Evolutionary conservation across 108 stramenopile species (phyloP), one percentile per base, ranked within the genome.

Genomic region (Stephanodiscus minutulus): DNA sequence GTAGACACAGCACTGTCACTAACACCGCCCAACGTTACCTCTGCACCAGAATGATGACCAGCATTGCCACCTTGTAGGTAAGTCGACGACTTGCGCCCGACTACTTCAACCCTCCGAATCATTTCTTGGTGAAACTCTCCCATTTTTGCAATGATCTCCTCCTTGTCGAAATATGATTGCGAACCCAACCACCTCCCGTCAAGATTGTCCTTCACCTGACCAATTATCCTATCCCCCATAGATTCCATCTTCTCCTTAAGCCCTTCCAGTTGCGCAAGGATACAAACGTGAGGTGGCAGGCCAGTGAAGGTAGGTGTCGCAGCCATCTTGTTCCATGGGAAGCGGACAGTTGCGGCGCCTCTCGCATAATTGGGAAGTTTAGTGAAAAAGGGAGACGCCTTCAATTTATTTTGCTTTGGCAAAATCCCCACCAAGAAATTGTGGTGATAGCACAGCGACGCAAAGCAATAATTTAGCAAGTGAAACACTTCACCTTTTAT

Each of bases 241-340:
- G 20, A 13, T 17, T 36, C 21, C 15, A 69, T 1, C 33, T 29
- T 20, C n/a, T 52, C 4, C 53, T 63, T 31, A 35, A 72, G 29
- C 20, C 13, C 11, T 33, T 63, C 61, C 1, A 72, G 2, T 25
- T 66, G 2, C 27, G 64, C 63, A n/a, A 73, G 15, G 13, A 56
- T 13, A 12, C 41, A 55, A 31, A 73, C 22, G 43, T 65, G 72
- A 41, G 72, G 72, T 17, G 72, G 63, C 22, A 73, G 46, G 18
- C 72, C 72, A 41, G 72, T 66, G n/a, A 66, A 62, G 1, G 18
- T 62, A 2, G 70, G 70, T 18, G 61, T 72, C 28, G 5, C 31
- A 0, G 49, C 20, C 25, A 55, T 73, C 53, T 49, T 52, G 33
- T 61, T 29, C 72, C 72, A 73, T 35, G 72, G 64, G 33, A 21